Base-by-base conservation (phyloP, 768 basidiomycete genomes). In the Boletellus ananas region DNA sequence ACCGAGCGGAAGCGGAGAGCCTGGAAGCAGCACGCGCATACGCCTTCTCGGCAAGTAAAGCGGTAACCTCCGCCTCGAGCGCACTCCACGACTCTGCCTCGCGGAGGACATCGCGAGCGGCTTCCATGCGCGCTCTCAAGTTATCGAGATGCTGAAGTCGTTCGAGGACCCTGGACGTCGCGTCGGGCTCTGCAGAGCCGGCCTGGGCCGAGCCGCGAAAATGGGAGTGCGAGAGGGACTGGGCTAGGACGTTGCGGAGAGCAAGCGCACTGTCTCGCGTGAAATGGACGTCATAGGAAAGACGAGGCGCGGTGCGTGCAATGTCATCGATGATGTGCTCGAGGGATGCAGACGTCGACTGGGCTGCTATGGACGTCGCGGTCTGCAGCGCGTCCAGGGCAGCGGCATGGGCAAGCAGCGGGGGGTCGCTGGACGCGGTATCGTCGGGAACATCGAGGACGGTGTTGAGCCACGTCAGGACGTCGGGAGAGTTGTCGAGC, bases 1-100 rank as follows among this genome's bases (percentile, higher is more conserved):
- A 86, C 64, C 83, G 84, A 59, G 77, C 85, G 3, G 96, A 95
- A 58, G 97, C 95, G 0, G 85, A 87, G 11, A 99, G 72, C 52
- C 95, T 76, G 55, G 89, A 87, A n/a, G 94, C 94, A 0, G 95
- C 95, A 63, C 94, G 93, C 43, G 80, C 80, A 63, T 90, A 95
- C 56, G 76, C 83, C 59, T 80, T 79, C 58, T 93, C 89, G 13
- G 77, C 71, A 36, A 98, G 77, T n/a, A 95, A 78, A 3, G 86
- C 76, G 0, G 88, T 90, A 41, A 96, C 87, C 70, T 99, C 96
- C 33, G 87, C 78, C 66, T 98, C 96, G 40, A 99, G 78, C 2
- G 91, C 90, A 50, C 87, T 90, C 96, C 96, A 99, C 57, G 87
- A 90, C 74, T 98, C 94, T 12, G 96, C 94, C 64, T 98, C 95